A percentile compares a stretch with the other conserved stretches of the same genome.
Evolutionary conservation across 805 yeast species (phyloP).

Genomic region (Cyberlindnera euphorbiae): DNA sequence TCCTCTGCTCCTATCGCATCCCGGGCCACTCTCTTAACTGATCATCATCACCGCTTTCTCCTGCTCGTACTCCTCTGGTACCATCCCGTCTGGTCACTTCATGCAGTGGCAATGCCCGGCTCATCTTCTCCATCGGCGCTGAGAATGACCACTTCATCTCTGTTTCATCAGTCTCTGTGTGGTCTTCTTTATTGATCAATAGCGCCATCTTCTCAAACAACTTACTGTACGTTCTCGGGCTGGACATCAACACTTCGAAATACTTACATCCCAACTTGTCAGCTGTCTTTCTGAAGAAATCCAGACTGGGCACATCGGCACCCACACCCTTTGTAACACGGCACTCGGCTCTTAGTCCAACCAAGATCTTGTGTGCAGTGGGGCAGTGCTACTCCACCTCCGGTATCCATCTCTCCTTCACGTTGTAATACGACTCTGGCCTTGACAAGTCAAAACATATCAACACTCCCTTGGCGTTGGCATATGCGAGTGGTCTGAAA

Average conservation of each 20-base stretch:
- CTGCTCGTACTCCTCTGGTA: too few relatives aligned
- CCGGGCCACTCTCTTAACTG: too few relatives aligned
- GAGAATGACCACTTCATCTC: background rate
- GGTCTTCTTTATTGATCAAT: constrained; percentile 9
- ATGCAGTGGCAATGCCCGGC: too few relatives aligned
- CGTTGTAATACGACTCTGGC: constrained; percentile 31
- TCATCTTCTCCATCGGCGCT: background rate
- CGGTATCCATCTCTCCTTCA: constrained; percentile 39
- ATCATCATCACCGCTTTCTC: too few relatives aligned
- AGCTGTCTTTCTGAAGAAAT: constrained; percentile 27
- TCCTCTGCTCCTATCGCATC: background rate
- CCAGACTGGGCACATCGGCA: constrained; percentile 24
- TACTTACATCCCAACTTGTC: constrained; percentile 29
- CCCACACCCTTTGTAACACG: constrained; percentile 26
- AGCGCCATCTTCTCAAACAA: constrained; percentile 20
- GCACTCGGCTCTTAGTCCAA: constrained; percentile 35
- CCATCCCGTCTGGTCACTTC: too few relatives aligned
- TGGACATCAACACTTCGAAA: constrained; percentile 31
- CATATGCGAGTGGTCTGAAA: constrained; percentile 39
- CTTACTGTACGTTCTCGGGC: constrained; percentile 12
- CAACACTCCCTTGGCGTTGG: constrained; percentile 33
- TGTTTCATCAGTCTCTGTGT: background rate
- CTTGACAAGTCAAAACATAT: constrained; percentile 35
- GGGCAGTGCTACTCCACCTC: constrained; percentile 37
- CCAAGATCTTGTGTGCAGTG: constrained; percentile 31